These are phyloP conservation scores for Sequoiadendron giganteum DNA, from an alignment of 75 land plant species.

Conservation along the genomic window DNA sequence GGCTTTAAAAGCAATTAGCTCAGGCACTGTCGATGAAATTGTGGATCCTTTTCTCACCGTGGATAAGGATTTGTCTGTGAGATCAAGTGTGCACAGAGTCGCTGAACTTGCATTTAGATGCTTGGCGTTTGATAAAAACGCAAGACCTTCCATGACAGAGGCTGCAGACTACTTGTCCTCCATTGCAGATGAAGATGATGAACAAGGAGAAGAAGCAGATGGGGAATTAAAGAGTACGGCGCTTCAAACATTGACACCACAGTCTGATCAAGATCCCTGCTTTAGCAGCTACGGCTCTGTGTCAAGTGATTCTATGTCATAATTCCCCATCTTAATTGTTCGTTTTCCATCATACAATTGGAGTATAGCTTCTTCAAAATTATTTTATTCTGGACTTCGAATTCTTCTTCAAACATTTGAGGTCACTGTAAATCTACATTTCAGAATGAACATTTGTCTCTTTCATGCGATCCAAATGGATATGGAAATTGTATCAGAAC, in stretches of 20 bases:
- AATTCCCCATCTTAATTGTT: neutral
- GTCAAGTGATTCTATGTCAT: neutral
- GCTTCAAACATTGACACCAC: neutral
- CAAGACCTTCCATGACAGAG: slow-evolving; percentile 33
- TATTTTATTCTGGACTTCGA: no score
- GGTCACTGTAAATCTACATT: no score
- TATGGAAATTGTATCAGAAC: no score
- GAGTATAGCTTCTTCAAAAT: neutral
- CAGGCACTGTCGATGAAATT: slow-evolving; percentile 26
- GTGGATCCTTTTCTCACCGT: slow-evolving; percentile 26
- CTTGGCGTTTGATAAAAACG: slow-evolving; percentile 32
- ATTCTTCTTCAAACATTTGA: no score
- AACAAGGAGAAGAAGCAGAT: neutral
- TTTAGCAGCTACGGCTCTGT: neutral
- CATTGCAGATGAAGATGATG: neutral
- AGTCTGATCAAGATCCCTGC: neutral
- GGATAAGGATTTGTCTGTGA: neutral
- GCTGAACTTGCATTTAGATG: slow-evolving; percentile 44
- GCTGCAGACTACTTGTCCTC: slow-evolving; percentile 17
- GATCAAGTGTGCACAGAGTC: slow-evolving; percentile 23
- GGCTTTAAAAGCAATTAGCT: slow-evolving; percentile 19
- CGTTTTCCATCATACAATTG: neutral
- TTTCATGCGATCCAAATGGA: no score
- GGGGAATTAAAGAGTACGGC: neutral
- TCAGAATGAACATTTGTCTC: no score